Base-by-base conservation (phyloP, 345 rosid genomes). In the Eutrema yunnanense region DNA sequence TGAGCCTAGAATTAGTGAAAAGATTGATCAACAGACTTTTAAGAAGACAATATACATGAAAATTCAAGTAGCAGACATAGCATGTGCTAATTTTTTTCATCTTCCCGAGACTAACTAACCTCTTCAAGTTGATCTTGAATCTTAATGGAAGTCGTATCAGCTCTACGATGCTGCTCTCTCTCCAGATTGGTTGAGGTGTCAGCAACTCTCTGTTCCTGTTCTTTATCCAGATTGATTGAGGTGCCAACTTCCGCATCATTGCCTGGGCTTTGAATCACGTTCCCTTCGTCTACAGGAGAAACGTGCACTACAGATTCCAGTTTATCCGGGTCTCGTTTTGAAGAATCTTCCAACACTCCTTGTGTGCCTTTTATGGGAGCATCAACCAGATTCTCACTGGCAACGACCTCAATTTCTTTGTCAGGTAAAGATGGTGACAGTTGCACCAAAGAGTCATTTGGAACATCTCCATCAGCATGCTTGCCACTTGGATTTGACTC, bases 51-150 rank as follows among this genome's bases (percentile, higher is more conserved):
- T 9, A 62, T 36, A 38, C 27, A 61, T 53, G 54, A 27, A 30
- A 27, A 74, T 2, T 60, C 56, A 72, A 48, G 33, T 42, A 36
- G 38, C 9, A 73, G 47, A 46, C 37, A 49, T 48, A 32, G 14
- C 43, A 61, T 56, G 32, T 62, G 42, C 47, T 36, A 62, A 7
- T 68, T 60, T 60, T 65, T 59, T 44, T 48, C 76, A 62, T 32
- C 40, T 51, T 49, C 27, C 8, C 26, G 34, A 47, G 50, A 61
- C 74, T 42, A 46, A 62, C 75, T 78, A 76, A 90, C 98, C 98
- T 96, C 99, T 37, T 92, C 99, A 72, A 96, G 92, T 72, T 86
- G 98, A 62, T 96, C 98, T 75, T 92, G 90, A 65, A 82, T 69
- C 77, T 78, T 88, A 56, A 26, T 67, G 44, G 83, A 78, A 46